Base-by-base conservation (phyloP, 139 green algal species). In the Zygnema cylindricum region DNA sequence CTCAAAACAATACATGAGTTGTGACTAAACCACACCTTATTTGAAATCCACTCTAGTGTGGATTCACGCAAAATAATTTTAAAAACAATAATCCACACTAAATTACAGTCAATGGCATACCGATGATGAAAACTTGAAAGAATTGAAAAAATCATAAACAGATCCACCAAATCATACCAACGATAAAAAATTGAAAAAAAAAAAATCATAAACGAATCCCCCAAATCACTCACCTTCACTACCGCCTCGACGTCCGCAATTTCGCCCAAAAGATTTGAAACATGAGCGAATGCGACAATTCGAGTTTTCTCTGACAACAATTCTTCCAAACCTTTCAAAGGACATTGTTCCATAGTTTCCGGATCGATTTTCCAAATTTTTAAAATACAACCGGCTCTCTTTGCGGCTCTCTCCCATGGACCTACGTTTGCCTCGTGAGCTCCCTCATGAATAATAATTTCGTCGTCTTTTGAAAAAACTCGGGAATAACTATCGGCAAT, bases 351-450 rank as follows among this genome's bases (percentile, higher is more conserved):
- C 42, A 2, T 3, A n/a, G 36, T 16, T 7, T 81, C 73, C 73
- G 36, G 2, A 2, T 54, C 38, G 3, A 41, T 16, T 2, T 43
- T 23, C 76, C 85, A 87, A 76, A 76, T 87, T 7, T 43, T 40
- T 1, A 90, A 41, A 2, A 41, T 25, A 38, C 3, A 32, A 25
- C 23, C 77, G 38, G 11, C 78, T 2, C 38, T 55, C 16, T 81
- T 7, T 1, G 43, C 43, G 77, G 84, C 57, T 1, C 38, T 2
- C 3, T 69, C 3, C 86, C 86, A 91, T 16, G 86, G 86, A 33
- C 77, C 41, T 22, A 88, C 78, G 54, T 91, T 87, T 30, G 77
- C 86, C 79, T 87, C 76, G 77, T 87, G 86, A 7, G 1, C 23
- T 57, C 57, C 43, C 32, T 40, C 36, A 30, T 86, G 49, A 2